Base-by-base conservation (phyloP, 2,329 filamentous ascomycete genomes). In the Diaporthe sp. region DNA sequence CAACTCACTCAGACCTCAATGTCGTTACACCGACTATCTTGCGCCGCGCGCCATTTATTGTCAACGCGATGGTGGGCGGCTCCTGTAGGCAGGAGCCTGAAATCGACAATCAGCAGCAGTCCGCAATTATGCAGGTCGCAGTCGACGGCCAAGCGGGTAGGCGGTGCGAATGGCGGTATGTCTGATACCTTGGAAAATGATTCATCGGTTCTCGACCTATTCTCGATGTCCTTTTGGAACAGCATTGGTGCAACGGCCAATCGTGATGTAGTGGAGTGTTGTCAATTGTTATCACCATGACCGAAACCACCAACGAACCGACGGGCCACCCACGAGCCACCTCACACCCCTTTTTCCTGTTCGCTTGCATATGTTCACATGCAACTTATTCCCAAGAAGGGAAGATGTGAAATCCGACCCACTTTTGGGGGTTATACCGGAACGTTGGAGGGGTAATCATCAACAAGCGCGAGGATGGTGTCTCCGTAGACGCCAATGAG, bases 321-420 rank as follows among this genome's bases (percentile, higher is more conserved):
- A 53, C 37, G 28, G 60, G 44, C 22, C 47, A 61, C 31, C 13
- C 9, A 53, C 37, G 28, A 49, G 44, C 22, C 47, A 55, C 37
- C 39, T 53, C 34, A 53, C 28, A 61, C 53, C 51, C 61, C 58
- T 65, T 53, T 53, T 25, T 61, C 57, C 44, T 61, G 55, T n/a
- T n/a, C 31, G 37, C 57, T 28, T 75, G 74, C 74, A 75, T 31
- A 75, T 31, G 31, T 75, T 75, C 74, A 73, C 68, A 75, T 75
- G 74, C 74, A 60, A 75, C 31, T 22, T 44, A 63, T 39, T 49
- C 34, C 55, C 31, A 55, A 63, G 58, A 34, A 15, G 51, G 42
- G 58, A 47, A 51, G 39, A 42, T 53, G 20, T 22, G 22, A 34
- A n/a, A 22, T 34, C 6, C 34, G 70, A 60, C 70, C 74, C 74